Percentiles rank a stretch among this genome's conserved stretches.
Conservation (phyloP, 1,284 basidiomycete species). For the Marasmius oreades region DNA sequence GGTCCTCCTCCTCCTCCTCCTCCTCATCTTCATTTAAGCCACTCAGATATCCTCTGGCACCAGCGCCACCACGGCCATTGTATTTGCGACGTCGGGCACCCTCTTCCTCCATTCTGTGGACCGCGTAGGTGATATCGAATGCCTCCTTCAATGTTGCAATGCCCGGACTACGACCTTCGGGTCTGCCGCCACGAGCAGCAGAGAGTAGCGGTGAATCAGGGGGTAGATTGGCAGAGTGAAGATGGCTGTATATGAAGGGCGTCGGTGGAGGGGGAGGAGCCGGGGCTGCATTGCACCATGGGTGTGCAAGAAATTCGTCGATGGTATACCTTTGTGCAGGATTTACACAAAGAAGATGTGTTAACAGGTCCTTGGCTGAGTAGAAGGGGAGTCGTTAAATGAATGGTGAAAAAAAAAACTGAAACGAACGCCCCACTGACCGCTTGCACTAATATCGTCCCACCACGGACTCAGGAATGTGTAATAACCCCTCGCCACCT, state of each 20-base stretch:
- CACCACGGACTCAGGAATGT: conserved; percentile 99
- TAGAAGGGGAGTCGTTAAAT: conserved; percentile 16
- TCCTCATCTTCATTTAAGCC: conserved; percentile 93
- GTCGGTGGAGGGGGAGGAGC: conserved; percentile 61
- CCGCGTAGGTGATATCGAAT: conserved; percentile 98
- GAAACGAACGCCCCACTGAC: conserved; percentile 37
- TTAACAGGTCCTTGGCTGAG: conserved; percentile 91
- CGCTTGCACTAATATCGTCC: conserved; percentile 89
- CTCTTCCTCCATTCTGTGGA: conserved; percentile 99
- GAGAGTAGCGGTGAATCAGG: conserved; percentile 91
- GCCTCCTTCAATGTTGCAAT: conserved; percentile 93
- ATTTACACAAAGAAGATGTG: conserved; percentile 94
- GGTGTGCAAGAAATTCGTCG: conserved; percentile 95
- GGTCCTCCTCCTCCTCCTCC: conserved; percentile 46
- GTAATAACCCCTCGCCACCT: conserved; percentile 96
- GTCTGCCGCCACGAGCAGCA: conserved; percentile 70
- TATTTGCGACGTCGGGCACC: conserved; percentile 82
- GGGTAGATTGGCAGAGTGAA: conserved; percentile 35
- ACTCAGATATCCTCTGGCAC: conserved; percentile 76
- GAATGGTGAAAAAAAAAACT: background rate
- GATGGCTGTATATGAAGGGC: conserved; percentile 44
- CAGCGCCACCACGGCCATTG: conserved; percentile 73
- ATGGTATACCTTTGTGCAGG: conserved; percentile 95
- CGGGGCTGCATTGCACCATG: conserved; percentile 83
- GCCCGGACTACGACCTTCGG: conserved; percentile 88